Evolutionary conservation across 257 asterid species (phyloP).

Genomic region (Solanum commersonii): DNA sequence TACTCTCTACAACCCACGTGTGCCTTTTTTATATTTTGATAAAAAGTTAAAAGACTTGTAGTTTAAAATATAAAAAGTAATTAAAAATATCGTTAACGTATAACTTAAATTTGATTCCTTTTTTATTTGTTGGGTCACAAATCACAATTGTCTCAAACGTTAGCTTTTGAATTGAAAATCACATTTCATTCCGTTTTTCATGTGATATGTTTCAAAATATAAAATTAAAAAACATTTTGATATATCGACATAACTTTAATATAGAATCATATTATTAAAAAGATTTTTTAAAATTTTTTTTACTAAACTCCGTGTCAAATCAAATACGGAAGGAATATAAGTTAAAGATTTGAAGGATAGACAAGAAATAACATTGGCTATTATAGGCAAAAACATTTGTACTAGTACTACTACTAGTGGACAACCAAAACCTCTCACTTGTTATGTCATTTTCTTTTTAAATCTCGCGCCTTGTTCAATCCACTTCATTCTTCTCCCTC

Average conservation of each 20-base stretch:
- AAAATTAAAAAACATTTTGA: too few species aligned
- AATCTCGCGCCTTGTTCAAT: neutral
- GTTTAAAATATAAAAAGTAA: neutral
- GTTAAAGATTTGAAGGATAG: too few species aligned
- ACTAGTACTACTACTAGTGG: neutral
- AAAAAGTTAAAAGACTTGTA: neutral
- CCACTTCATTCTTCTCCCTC: neutral
- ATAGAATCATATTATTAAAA: too few species aligned
- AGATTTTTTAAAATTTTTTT: too few species aligned
- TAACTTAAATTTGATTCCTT: neutral
- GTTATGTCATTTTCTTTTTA: neutral
- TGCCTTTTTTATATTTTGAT: neutral
- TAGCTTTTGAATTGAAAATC: neutral
- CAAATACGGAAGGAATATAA: neutral
- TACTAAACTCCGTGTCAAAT: accelerated
- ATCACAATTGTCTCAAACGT: neutral
- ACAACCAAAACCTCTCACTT: neutral
- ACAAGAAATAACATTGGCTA: neutral
- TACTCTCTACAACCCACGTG: neutral
- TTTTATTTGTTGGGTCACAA: neutral
- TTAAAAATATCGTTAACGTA: neutral
- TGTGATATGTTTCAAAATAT: too few species aligned
- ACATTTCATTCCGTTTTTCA: too few species aligned
- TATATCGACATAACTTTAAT: too few species aligned
- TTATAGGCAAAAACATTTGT: neutral